Percentiles rank a stretch among this genome's conserved stretches.
phyloP scores from a whole-genome alignment of 2,329 filamentous ascomycete genomes.

The Fusarium sp. region DNA sequence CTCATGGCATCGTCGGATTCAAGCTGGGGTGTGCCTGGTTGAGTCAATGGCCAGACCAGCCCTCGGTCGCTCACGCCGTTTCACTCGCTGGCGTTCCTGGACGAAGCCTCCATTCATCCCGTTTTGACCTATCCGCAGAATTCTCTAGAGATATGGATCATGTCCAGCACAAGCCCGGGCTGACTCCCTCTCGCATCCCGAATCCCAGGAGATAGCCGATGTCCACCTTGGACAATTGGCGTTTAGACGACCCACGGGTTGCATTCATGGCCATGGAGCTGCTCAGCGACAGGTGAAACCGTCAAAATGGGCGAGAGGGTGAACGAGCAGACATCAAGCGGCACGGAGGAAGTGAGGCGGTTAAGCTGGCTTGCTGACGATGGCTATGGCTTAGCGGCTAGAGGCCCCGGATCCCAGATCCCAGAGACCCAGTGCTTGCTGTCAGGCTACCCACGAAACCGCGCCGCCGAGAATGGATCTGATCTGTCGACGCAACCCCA shows the following conservation, averaged over 20 bases:
- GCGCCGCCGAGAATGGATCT: conserved; percentile 47
- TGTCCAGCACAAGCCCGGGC: not conserved
- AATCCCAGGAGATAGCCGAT: not conserved
- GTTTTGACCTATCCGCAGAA: conserved; percentile 9
- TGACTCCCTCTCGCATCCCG: not conserved
- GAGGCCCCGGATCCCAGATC: conserved; percentile 33
- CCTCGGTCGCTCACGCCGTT: conserved; percentile 9
- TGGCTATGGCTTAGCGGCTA: conserved; percentile 28
- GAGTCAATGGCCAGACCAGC: conserved; percentile 21
- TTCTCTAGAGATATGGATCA: not conserved
- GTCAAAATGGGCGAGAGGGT: conserved; percentile 13
- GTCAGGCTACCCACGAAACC: conserved; percentile 40
- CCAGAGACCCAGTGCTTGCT: conserved; percentile 34
- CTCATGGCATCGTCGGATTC: conserved; percentile 14
- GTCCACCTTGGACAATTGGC: not conserved
- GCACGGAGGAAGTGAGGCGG: conserved; percentile 40
- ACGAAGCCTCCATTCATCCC: conserved; percentile 21
- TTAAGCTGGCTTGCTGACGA: conserved; percentile 28
- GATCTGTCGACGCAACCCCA: conserved; percentile 45
- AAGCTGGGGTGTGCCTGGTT: conserved; percentile 37
- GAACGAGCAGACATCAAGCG: conserved; percentile 16
- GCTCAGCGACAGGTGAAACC: conserved; percentile 24
- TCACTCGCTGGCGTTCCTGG: conserved; percentile 3
- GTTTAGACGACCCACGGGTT: not conserved
- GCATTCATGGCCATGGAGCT: conserved; percentile 22